Evolutionary conservation across 805 yeast species (phyloP).

Genomic region (Saturnispora dispora): DNA sequence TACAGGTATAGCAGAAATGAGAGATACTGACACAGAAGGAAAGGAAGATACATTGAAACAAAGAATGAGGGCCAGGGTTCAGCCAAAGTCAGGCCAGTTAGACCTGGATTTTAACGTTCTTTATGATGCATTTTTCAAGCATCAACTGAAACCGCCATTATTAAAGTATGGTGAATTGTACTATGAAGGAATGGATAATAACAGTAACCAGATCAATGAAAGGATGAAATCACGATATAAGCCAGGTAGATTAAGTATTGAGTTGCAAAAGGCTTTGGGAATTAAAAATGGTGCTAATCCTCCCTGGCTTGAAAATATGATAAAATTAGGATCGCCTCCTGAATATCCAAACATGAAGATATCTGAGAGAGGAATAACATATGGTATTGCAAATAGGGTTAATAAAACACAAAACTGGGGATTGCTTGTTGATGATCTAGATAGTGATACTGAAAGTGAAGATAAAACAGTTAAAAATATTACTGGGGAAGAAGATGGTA

Average conservation of each 20-base stretch:
- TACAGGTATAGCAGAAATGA: conserved; percentile 84
- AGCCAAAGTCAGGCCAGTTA: conserved; percentile 77
- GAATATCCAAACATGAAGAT: conserved; percentile 58
- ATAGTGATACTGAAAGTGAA: conserved; percentile 25
- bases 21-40: conserved; percentile 42
- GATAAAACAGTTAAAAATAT: conserved; percentile 18
- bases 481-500: conserved; percentile 28
- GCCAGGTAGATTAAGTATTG: conserved; percentile 64
- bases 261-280: conserved; percentile 61
- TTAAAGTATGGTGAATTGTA: conserved; percentile 67
- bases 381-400: conserved; percentile 15
- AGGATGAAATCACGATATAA: conserved; percentile 26
- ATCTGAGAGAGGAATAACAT: conserved; percentile 30
- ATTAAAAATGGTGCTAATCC: conserved; percentile 47
- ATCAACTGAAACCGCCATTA: conserved; percentile 65
- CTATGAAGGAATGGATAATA: conserved; percentile 53
- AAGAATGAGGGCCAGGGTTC: conserved; percentile 72
- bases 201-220: conserved; percentile 26
- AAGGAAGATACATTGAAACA: conserved; percentile 57
- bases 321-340: conserved; percentile 72
- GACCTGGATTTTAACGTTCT: conserved; percentile 80
- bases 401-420: conserved; percentile 15
- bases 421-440: conserved; percentile 28
- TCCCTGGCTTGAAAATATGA: conserved; percentile 75
- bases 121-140: conserved; percentile 78